phyloP scores from a whole-genome alignment of 768 basidiomycete species.

The Termitomyces titanicus region DNA sequence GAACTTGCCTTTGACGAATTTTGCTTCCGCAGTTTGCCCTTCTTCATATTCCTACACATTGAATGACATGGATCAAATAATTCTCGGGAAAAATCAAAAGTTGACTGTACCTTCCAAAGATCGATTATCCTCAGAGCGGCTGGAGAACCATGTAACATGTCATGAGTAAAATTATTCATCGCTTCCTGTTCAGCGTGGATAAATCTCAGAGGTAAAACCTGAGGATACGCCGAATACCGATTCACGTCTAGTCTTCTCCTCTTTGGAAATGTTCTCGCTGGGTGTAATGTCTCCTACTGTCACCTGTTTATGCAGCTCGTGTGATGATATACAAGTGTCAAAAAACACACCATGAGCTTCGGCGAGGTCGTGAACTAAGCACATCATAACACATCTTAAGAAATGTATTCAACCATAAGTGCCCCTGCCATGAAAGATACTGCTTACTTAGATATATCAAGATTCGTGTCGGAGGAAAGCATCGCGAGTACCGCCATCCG shows the following conservation, averaged over 20 bases:
- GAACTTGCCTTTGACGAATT: slow-evolving; percentile 74
- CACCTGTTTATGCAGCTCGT: neutral
- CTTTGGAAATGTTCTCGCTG: slow-evolving; percentile 77
- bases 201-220: neutral
- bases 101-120: slow-evolving; percentile 60
- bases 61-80: neutral
- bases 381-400: slow-evolving; percentile 81
- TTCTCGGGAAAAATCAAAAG: neutral
- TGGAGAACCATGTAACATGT: slow-evolving; percentile 79
- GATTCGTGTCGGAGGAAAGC: slow-evolving; percentile 69
- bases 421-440: neutral
- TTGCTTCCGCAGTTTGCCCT: slow-evolving; percentile 66
- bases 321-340: neutral
- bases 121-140: slow-evolving; percentile 64
- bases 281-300: slow-evolving; percentile 93
- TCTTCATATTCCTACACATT: slow-evolving; percentile 76
- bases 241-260: slow-evolving; percentile 77
- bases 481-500: slow-evolving; percentile 94
- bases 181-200: slow-evolving; percentile 52
- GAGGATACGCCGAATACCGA: slow-evolving; percentile 32
- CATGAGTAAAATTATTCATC: slow-evolving; percentile 85
- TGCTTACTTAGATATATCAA: slow-evolving; percentile 71
- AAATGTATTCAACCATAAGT: neutral
- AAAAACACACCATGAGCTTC: slow-evolving; percentile 78
- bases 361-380: slow-evolving; percentile 90